These are phyloP conservation scores for Orychophragmus violaceus DNA, from an alignment of 345 rosid genomes.

Conservation along the genomic window DNA sequence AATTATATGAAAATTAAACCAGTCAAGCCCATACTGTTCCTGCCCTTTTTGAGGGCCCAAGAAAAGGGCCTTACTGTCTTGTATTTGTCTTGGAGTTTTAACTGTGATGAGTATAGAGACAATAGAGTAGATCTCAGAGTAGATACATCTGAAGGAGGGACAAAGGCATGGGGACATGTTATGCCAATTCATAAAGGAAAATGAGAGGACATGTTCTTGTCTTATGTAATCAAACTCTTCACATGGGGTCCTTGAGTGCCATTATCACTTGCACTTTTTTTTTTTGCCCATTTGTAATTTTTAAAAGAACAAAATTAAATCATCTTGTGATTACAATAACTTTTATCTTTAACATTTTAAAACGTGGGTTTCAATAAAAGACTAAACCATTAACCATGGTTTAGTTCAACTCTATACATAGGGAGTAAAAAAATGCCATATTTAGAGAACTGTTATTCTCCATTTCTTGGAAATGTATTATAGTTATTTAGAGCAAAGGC, in stretches of 20 bases:
- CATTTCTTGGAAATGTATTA: slow-evolving; percentile 1
- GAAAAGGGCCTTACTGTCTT: background rate
- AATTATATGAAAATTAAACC: no score
- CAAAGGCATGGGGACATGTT: slow-evolving; percentile 32
- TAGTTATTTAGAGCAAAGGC: background rate
- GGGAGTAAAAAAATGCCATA: background rate
- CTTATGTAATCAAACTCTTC: slow-evolving; percentile 26
- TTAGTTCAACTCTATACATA: background rate
- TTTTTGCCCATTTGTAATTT: background rate
- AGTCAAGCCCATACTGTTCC: background rate
- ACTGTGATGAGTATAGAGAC: slow-evolving; percentile 14
- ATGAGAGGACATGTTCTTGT: slow-evolving; percentile 28
- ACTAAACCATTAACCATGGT: slow-evolving; percentile 7
- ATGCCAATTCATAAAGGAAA: slow-evolving; percentile 29
- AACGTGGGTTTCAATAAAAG: background rate
- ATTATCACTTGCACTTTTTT: slow-evolving; percentile 5
- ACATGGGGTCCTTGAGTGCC: slow-evolving; percentile 30
- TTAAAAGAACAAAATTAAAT: background rate
- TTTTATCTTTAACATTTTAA: background rate
- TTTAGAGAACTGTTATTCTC: slow-evolving; percentile 1
- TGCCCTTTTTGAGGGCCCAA: background rate
- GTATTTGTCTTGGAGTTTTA: background rate
- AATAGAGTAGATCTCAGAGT: slow-evolving; percentile 27
- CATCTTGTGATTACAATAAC: slow-evolving; percentile 11
- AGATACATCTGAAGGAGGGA: slow-evolving; percentile 26